Evolutionary conservation across 2,329 filamentous ascomycete genomes (phyloP).

Genomic region (Aspergillus fumigatus): DNA sequence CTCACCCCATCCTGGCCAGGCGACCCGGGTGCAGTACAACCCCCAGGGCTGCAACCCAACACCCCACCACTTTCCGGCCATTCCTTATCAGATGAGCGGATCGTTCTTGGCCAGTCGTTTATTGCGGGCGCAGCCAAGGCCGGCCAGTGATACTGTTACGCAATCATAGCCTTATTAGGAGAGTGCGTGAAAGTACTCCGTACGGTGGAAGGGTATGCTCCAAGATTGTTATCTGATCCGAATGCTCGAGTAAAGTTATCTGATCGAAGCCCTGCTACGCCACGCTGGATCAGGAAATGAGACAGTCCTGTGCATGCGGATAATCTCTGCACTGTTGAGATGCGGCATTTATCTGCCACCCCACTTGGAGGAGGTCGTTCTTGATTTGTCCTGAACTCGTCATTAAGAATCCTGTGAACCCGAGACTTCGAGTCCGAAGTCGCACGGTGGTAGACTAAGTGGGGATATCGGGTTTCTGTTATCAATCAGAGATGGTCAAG

Average conservation of each 20-base stretch:
- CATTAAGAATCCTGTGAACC: background rate
- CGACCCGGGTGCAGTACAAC: no score
- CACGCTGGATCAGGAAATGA: background rate
- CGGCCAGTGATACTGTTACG: background rate
- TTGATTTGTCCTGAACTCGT: background rate
- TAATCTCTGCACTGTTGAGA: background rate
- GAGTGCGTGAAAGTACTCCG: background rate
- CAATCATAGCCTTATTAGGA: background rate
- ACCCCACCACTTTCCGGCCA: background rate
- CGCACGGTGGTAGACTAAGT: background rate
- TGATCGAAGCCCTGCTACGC: background rate
- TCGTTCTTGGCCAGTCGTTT: no score
- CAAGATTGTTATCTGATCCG: slow-evolving; percentile 7
- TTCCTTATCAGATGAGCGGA: background rate
- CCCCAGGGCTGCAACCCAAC: background rate
- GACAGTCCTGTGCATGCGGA: no score
- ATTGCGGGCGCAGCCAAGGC: background rate
- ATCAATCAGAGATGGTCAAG: background rate
- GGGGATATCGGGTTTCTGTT: background rate
- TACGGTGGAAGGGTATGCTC: background rate
- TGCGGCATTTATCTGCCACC: background rate
- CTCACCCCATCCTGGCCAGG: no score
- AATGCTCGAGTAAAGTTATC: slow-evolving; percentile 3
- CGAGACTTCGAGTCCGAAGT: background rate
- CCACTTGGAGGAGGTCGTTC: background rate